These are phyloP conservation scores for Plenodomus biglobosus DNA, from an alignment of 2,329 filamentous ascomycete genomes.

Conservation along the genomic window DNA sequence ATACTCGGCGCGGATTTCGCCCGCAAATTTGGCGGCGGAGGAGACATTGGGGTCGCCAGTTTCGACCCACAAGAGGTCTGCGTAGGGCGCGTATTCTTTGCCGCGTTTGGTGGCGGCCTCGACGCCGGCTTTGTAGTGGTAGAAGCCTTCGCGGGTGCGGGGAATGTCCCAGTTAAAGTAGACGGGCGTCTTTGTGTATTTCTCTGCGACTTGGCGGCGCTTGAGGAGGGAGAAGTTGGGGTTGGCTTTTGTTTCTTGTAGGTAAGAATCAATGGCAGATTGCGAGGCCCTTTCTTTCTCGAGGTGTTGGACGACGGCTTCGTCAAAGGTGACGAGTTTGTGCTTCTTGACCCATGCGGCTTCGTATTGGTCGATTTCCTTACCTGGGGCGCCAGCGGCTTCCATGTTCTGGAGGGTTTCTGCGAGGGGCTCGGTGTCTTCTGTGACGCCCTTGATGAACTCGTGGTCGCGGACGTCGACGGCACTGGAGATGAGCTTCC, in stretches of 20 bases:
- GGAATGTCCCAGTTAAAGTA: slow-evolving; percentile 91
- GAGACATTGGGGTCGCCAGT: slow-evolving; percentile 84
- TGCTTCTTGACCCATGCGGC: slow-evolving; percentile 85
- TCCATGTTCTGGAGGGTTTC: slow-evolving; percentile 93
- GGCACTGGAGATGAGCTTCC: slow-evolving; percentile 83
- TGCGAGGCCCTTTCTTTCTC: slow-evolving; percentile 64
- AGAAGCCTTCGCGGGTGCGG: slow-evolving; percentile 89
- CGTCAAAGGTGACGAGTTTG: slow-evolving; percentile 86
- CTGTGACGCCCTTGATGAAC: slow-evolving; percentile 86
- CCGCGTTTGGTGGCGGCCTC: slow-evolving; percentile 88
- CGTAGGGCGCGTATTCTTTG: slow-evolving; percentile 85
- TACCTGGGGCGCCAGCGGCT: slow-evolving; percentile 69
- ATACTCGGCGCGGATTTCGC: slow-evolving; percentile 67
- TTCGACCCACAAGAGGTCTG: slow-evolving; percentile 96
- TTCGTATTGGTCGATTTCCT: slow-evolving; percentile 85
- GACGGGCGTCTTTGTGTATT: slow-evolving; percentile 67
- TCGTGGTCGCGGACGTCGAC: slow-evolving; percentile 96
- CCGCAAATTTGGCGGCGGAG: slow-evolving; percentile 73
- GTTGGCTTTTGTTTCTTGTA: slow-evolving; percentile 61
- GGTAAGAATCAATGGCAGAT: slow-evolving; percentile 68
- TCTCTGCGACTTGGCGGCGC: slow-evolving; percentile 70
- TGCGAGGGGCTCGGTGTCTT: slow-evolving; percentile 77
- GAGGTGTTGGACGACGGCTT: slow-evolving; percentile 79
- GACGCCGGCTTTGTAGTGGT: slow-evolving; percentile 86
- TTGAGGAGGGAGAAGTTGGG: slow-evolving; percentile 76